Percentiles rank a stretch among this genome's conserved stretches.
phyloP scores from a whole-genome alignment of 2,329 filamentous ascomycete genomes.

The Talaromyces funiculosus region DNA sequence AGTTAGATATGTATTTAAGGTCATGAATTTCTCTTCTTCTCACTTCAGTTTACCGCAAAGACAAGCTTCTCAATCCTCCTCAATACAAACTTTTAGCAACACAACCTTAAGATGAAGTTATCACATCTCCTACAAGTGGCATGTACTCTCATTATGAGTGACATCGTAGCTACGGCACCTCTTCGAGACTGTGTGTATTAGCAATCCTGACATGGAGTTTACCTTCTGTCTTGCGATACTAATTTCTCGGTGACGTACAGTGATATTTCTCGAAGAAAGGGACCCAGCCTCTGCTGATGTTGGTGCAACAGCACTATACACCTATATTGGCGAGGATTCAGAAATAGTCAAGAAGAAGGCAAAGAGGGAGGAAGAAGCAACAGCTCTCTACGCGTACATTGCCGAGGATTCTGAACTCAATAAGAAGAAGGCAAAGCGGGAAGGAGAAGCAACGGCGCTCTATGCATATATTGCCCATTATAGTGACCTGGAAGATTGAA shows the following conservation, averaged over 20 bases:
- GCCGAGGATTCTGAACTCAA: background rate
- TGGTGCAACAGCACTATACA: background rate
- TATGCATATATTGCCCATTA: background rate
- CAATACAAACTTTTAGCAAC: no score
- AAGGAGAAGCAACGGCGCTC: background rate
- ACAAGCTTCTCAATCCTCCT: background rate
- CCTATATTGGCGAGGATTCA: background rate
- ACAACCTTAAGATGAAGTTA: slow-evolving; percentile 1
- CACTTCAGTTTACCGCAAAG: no score
- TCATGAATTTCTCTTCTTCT: no score
- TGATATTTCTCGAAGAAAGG: background rate
- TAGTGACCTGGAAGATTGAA: no score
- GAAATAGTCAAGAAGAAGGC: background rate
- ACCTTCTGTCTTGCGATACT: no score
- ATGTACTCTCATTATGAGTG: background rate
- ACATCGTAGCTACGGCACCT: background rate
- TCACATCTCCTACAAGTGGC: background rate
- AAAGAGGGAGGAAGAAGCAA: background rate
- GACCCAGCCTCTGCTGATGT: background rate
- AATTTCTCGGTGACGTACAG: background rate
- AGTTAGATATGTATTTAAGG: no score
- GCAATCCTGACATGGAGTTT: no score
- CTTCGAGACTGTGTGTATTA: background rate
- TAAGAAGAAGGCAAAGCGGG: background rate
- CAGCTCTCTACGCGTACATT: background rate